phyloP scores from a whole-genome alignment of 2,329 filamentous ascomycete species.

The Colletotrichum limetticola region DNA sequence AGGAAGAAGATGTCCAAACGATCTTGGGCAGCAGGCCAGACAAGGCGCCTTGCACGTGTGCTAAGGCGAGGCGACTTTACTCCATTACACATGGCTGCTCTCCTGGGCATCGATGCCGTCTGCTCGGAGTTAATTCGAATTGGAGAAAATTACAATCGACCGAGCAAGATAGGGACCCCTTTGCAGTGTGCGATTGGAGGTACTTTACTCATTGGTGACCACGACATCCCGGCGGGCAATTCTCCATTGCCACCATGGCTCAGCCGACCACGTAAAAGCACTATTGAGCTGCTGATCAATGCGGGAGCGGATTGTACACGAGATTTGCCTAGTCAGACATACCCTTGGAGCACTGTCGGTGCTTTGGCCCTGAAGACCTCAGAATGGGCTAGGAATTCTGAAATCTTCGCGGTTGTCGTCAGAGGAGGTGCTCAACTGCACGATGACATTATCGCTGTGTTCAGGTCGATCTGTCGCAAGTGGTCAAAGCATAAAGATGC shows the following conservation, averaged over 20 bases:
- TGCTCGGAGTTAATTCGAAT: not conserved
- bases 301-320: slow-evolving; percentile 8
- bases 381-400: not conserved
- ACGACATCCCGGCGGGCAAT: not conserved
- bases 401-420: not conserved
- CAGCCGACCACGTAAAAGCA: not conserved
- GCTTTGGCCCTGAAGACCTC: slow-evolving; percentile 4
- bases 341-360: not conserved
- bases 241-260: no score
- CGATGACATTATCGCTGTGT: not conserved
- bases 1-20: not conserved
- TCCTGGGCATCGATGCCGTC: not conserved
- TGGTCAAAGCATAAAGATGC: not conserved
- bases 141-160: not conserved
- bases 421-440: not conserved
- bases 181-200: slow-evolving; percentile 22
- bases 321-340: not conserved
- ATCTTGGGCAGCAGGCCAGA: not conserved
- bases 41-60: not conserved
- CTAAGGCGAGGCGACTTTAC: slow-evolving; percentile 13
- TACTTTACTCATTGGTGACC: not conserved
- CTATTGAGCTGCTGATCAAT: not conserved
- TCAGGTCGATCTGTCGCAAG: not conserved
- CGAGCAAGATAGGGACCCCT: slow-evolving; percentile 9
- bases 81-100: slow-evolving; percentile 11